Conservation (phyloP, 1,284 basidiomycete species). For the Tetrapyrgos nigripes region DNA sequence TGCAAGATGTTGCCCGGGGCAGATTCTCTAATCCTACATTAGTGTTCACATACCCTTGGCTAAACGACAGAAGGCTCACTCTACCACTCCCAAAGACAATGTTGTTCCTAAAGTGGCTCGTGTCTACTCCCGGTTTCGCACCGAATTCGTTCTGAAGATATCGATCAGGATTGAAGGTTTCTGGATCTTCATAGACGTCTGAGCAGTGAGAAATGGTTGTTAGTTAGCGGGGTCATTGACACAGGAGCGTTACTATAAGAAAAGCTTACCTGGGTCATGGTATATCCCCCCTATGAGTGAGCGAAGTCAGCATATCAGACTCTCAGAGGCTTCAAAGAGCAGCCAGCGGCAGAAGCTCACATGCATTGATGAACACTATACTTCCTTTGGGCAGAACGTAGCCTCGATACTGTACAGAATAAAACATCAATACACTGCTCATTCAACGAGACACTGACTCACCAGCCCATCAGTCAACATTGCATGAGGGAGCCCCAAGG, state of each 20-base stretch:
- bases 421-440: too few relatives aligned
- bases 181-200: slow-evolving; percentile 25
- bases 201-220: not conserved
- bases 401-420: slow-evolving; percentile 18
- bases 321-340: too few relatives aligned
- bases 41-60: too few relatives aligned
- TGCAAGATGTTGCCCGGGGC: too few relatives aligned
- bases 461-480: slow-evolving; percentile 12
- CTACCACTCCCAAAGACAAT: too few relatives aligned
- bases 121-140: slow-evolving; percentile 9
- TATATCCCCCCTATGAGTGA: slow-evolving; percentile 18
- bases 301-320: not conserved
- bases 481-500: slow-evolving; percentile 20
- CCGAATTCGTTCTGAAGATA: slow-evolving; percentile 4
- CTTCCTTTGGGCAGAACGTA: slow-evolving; percentile 21
- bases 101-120: too few relatives aligned
- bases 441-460: too few relatives aligned
- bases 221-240: not conserved
- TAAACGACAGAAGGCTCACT: too few relatives aligned
- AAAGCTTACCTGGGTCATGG: slow-evolving; percentile 25
- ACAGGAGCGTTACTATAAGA: too few relatives aligned
- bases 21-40: too few relatives aligned
- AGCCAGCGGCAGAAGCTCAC: too few relatives aligned
- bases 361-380: slow-evolving; percentile 22
- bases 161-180: slow-evolving; percentile 13